Evolutionary conservation across 2,329 filamentous ascomycete genomes (phyloP).

Genomic region (Aspergillus candidus): DNA sequence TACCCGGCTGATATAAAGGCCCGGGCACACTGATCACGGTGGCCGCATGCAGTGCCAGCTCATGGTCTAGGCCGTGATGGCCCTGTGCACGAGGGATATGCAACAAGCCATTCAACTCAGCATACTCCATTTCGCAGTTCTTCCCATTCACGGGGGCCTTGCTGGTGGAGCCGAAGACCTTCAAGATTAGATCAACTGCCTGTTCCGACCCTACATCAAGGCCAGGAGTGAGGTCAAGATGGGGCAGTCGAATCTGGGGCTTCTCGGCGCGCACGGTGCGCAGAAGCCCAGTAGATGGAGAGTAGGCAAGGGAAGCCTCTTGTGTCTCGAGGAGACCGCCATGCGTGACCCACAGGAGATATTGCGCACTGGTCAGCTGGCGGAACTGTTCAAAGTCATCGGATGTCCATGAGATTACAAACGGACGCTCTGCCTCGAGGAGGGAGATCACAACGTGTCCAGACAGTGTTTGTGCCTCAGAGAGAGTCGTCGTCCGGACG

Average conservation of each 20-base stretch:
- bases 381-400: conserved; percentile 10
- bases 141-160: too few species aligned
- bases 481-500: conserved; percentile 3
- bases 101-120: too few species aligned
- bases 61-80: too few species aligned
- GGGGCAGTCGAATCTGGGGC: conserved; percentile 14
- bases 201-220: conserved; percentile 1
- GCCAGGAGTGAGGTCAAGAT: conserved; percentile 12
- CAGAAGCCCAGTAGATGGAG: conserved; percentile 13
- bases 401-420: conserved; percentile 9
- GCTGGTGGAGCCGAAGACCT: too few species aligned
- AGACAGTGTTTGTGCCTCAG: conserved; percentile 6
- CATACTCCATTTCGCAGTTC: too few species aligned
- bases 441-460: conserved; percentile 17
- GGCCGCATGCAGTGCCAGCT: too few species aligned
- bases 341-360: conserved; percentile 18
- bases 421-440: conserved; percentile 12
- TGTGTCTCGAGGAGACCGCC: too few species aligned
- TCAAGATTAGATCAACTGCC: too few species aligned
- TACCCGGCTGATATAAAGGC: too few species aligned
- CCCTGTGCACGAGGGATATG: too few species aligned
- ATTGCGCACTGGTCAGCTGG: conserved; percentile 9
- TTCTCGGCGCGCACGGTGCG: conserved; percentile 22
- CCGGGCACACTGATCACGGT: too few species aligned
- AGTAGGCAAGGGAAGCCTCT: too few species aligned